phyloP scores from a whole-genome alignment of 441 rosid species.

The Bruguiera hainesii region DNA sequence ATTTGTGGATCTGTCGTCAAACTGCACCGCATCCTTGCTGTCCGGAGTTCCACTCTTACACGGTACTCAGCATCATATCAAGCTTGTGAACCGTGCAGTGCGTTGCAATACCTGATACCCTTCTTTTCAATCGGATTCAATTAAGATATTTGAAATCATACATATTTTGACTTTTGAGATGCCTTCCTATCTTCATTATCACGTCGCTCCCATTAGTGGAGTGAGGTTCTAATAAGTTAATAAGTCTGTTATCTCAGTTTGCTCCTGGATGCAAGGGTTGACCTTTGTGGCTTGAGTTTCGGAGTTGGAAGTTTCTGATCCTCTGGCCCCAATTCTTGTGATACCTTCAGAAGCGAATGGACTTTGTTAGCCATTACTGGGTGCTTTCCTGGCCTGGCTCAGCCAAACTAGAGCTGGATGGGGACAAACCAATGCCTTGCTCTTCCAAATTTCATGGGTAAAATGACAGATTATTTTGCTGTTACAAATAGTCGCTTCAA shows the following conservation, averaged over 20 bases:
- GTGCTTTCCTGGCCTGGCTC: not conserved
- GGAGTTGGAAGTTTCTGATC: not conserved
- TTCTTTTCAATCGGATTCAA: not conserved
- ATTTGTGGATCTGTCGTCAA: too few species aligned
- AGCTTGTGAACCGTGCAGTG: not conserved
- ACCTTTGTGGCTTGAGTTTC: not conserved
- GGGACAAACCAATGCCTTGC: not conserved
- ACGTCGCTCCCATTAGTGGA: not conserved
- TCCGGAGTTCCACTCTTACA: not conserved
- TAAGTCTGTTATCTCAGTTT: not conserved
- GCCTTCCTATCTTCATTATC: not conserved
- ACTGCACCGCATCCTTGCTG: not conserved
- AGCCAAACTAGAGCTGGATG: not conserved
- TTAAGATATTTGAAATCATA: not conserved
- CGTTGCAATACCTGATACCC: not conserved
- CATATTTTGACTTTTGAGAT: not conserved
- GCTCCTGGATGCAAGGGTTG: not conserved
- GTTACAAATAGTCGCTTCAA: not conserved
- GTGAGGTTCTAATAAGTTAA: not conserved
- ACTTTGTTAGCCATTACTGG: not conserved
- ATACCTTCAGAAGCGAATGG: not conserved
- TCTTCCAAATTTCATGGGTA: not conserved
- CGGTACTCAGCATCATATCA: not conserved
- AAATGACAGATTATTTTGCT: not conserved
- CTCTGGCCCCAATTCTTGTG: not conserved